A percentile compares a stretch with the other conserved stretches of the same genome.
These are phyloP conservation scores for Metschnikowia bowlesiae DNA, from an alignment of 805 yeast species.

Conservation along the genomic window DNA sequence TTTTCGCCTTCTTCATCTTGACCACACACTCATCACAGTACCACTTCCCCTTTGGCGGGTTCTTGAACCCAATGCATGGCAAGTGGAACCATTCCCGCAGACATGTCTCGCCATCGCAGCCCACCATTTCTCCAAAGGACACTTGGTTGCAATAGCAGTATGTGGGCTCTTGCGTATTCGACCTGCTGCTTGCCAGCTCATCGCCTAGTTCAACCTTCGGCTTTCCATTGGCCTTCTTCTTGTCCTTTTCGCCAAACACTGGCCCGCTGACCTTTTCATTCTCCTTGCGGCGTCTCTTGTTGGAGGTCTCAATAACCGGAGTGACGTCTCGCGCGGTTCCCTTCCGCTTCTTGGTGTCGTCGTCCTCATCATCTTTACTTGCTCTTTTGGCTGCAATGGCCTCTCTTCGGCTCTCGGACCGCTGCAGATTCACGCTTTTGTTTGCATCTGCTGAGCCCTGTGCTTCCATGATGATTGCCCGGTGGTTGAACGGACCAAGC, in stretches of 20 bases:
- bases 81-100: conserved; percentile 94
- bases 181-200: conserved; percentile 6
- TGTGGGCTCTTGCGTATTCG: conserved; percentile 55
- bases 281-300: conserved; percentile 13
- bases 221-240: conserved; percentile 20
- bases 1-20: conserved; percentile 26
- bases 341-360: conserved; percentile 16
- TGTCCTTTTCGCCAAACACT: conserved; percentile 8
- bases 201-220: conserved; percentile 19
- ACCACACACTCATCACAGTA: conserved; percentile 41
- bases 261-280: conserved; percentile 10
- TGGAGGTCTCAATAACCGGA: conserved; percentile 16
- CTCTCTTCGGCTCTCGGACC: conserved; percentile 85
- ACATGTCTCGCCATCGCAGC: conserved; percentile 93
- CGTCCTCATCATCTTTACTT: conserved; percentile 35
- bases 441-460: conserved; percentile 42
- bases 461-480: conserved; percentile 73
- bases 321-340: conserved; percentile 19
- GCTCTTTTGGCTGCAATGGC: conserved; percentile 88
- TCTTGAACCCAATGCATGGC: conserved; percentile 83
- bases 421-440: conserved; percentile 65
- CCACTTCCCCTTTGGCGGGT: conserved; percentile 68
- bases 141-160: conserved; percentile 97
- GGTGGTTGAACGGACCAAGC: conserved; percentile 79
- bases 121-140: conserved; percentile 98